These are phyloP conservation scores for Cercophora samala DNA, from an alignment of 495 filamentous ascomycete species.

Conservation along the genomic window DNA sequence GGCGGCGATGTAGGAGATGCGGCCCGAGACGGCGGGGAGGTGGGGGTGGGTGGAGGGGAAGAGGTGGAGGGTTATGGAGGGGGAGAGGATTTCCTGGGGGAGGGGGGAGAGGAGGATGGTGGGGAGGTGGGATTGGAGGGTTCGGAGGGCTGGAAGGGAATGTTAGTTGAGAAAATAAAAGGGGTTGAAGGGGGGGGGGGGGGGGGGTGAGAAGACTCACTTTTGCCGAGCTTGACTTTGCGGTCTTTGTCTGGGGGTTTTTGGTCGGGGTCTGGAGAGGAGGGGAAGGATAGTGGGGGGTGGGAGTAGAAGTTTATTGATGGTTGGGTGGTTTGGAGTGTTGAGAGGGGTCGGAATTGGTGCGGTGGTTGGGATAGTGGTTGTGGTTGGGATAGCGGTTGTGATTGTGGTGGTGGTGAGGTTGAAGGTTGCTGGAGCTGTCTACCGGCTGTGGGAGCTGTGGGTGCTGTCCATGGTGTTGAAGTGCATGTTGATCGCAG, in stretches of 20 bases:
- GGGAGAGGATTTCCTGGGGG: conserved; percentile 81
- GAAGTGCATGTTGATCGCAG: background rate
- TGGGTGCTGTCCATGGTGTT: background rate
- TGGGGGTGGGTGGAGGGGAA: conserved; percentile 97
- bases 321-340: background rate
- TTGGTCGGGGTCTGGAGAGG: conserved; percentile 14
- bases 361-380: background rate
- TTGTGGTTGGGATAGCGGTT: background rate
- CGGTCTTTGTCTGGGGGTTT: conserved; percentile 63
- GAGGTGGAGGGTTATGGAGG: conserved; percentile 85
- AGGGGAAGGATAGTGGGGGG: conserved; percentile 3
- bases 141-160: conserved; percentile 65
- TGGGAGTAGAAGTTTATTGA: conserved; percentile 13
- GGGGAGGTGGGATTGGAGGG: conserved; percentile 81
- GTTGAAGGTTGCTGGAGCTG: background rate
- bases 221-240: conserved; percentile 85
- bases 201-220: conserved; percentile 45
- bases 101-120: conserved; percentile 79
- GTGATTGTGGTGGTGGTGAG: background rate
- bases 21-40: conserved; percentile 84
- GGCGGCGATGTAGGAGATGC: conserved; percentile 86
- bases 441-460: background rate
- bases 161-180: background rate
- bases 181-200: background rate
- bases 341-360: background rate